Conservation (phyloP, 2,329 filamentous ascomycete genomes). For the Lasiodiplodia gonubiensis region DNA sequence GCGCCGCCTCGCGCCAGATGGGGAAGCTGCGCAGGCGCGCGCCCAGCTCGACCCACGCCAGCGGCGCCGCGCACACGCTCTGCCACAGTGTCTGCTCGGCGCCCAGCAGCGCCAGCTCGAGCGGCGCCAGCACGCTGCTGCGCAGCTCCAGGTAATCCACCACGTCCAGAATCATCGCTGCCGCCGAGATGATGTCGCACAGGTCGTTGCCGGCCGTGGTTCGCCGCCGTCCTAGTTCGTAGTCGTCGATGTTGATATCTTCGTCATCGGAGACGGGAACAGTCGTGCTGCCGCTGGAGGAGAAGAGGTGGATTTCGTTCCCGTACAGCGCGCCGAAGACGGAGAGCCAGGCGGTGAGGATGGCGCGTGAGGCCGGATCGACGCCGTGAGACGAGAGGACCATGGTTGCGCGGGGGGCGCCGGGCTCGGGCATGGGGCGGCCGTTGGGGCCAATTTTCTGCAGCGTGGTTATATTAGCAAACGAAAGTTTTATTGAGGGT, state of each 20-base stretch:
- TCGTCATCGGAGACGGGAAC: background rate
- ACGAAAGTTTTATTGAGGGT: background rate
- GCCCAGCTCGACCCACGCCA: constrained; percentile 54
- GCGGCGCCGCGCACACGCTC: constrained; percentile 51
- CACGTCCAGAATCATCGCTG: constrained; percentile 50
- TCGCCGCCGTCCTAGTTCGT: background rate
- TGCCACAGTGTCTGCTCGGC: constrained; percentile 54
- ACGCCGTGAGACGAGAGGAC: constrained; percentile 32
- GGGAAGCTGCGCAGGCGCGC: constrained; percentile 52
- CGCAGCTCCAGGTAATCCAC: constrained; percentile 55
- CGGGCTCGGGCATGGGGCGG: constrained; percentile 34
- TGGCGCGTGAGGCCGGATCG: constrained; percentile 33
- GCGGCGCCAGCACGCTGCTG: constrained; percentile 49
- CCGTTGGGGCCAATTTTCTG: constrained; percentile 46
- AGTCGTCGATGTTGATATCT: background rate
- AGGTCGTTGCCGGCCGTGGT: constrained; percentile 46
- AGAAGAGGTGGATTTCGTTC: constrained; percentile 44
- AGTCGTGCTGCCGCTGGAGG: background rate
- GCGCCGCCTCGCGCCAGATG: constrained; percentile 53
- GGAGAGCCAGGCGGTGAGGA: constrained; percentile 48
- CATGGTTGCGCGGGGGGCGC: constrained; percentile 31
- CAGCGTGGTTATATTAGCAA: background rate
- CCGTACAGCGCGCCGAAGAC: constrained; percentile 57
- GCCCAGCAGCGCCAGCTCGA: constrained; percentile 56
- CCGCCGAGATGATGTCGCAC: constrained; percentile 46